These are phyloP conservation scores for Marasmius oreades DNA, from an alignment of 1,284 basidiomycete genomes.

Conservation along the genomic window DNA sequence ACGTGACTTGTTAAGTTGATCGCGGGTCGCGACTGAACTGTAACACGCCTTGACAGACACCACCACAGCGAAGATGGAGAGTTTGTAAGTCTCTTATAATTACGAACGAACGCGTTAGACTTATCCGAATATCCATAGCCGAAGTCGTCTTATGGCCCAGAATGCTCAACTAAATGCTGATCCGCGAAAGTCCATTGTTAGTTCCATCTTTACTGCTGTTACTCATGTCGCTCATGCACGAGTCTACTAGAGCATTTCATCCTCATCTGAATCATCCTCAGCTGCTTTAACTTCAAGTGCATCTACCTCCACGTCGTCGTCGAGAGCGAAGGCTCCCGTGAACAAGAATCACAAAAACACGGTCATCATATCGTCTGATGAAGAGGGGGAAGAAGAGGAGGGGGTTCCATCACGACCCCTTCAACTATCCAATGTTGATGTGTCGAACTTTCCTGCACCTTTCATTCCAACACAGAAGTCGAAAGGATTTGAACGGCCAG, in stretches of 20 bases:
- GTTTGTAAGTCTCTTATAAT: constrained; percentile 4
- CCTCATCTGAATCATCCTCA: constrained; percentile 5
- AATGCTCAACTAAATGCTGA: constrained; percentile 7
- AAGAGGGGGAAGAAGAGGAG: constrained; percentile 13
- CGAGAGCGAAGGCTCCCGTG: not conserved
- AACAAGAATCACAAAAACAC: not conserved
- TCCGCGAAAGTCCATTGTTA: not conserved
- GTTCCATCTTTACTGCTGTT: not conserved
- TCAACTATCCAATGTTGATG: constrained; percentile 18
- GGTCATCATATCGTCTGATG: constrained; percentile 16
- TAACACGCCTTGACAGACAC: not conserved
- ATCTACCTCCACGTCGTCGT: not conserved
- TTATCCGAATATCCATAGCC: constrained; percentile 4
- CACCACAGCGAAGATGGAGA: constrained; percentile 9
- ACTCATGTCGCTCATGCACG: not conserved
- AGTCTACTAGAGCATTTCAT: constrained; percentile 1
- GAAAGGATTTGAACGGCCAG: not conserved
- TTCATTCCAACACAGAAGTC: not conserved
- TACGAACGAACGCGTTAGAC: no score
- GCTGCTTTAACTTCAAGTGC: constrained; percentile 1
- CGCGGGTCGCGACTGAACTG: not conserved
- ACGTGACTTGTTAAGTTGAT: not conserved
- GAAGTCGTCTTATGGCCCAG: constrained; percentile 13
- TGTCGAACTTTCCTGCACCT: constrained; percentile 6
- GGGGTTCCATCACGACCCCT: constrained; percentile 1